Base-by-base conservation (phyloP, 768 basidiomycete genomes). In the Serendipita indica region DNA sequence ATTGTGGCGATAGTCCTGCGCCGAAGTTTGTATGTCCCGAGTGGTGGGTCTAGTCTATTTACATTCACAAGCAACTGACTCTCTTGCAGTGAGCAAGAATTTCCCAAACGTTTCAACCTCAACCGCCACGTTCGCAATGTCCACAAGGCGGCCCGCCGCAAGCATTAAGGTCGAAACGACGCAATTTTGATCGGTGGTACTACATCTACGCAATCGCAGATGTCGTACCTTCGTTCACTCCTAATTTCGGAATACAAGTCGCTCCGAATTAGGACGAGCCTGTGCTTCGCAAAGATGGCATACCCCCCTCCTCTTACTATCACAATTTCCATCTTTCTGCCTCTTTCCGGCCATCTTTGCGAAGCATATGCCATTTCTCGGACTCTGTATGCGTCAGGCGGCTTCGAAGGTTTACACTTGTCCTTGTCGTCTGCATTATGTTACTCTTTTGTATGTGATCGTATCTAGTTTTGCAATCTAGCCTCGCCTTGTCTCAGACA, bases 231-330 rank as follows among this genome's bases (percentile, higher is more conserved):
- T 18, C 41, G 41, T 43, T 43, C 41, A 5, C 16, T 25, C 41
- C 27, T n/a, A n/a, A n/a, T 43, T 5, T 43, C 12, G 13, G 35
- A 39, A 12, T 39, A 12, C 35, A 25, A 43, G 18, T 43, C 41
- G 41, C 1, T 7, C 5, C 27, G 35, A 43, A 7, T 43, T 43
- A 18, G 7, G 5, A 18, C 16, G 41, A 43, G 18, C n/a, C 49
- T 32, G 49, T 54, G 49, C 49, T 54, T 54, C 49, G 49, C 30
- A 54, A 30, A 54, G 49, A 54, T 54, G 49, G 49, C 49, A 28
- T 10, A 46, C 10, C 12, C 49, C 49, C 49, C 20, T 32, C 20
- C 49, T 28, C 30, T 12, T 54, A n/a, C n/a, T 27, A 7, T n/a
- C 49, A 10, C 49, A 10, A 54, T 10, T 3, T 54, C 30, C 20